Evolutionary conservation across 2,329 filamentous ascomycete genomes (phyloP).

Genomic region (Nemania abortiva): DNA sequence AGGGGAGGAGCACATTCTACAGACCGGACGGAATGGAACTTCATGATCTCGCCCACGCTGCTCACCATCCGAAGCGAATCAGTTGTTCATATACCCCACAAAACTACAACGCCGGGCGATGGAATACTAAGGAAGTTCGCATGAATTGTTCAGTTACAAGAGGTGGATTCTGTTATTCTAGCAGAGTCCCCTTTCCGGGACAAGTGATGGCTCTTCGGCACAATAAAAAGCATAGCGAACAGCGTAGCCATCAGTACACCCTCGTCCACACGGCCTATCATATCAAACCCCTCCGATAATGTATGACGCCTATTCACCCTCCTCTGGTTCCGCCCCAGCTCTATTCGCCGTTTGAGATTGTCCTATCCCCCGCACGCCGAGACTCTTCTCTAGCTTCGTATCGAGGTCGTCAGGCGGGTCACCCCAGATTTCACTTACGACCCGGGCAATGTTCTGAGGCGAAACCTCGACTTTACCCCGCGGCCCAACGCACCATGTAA

Average conservation of each 20-base stretch:
- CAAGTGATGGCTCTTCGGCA: neutral
- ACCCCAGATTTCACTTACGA: conserved; percentile 74
- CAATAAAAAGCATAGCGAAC: neutral
- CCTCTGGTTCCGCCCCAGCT: conserved; percentile 37
- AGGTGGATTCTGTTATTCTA: neutral
- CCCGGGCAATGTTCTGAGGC: conserved; percentile 76
- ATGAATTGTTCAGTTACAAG: conserved; percentile 5
- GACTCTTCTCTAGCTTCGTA: conserved; percentile 69
- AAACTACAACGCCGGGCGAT: neutral
- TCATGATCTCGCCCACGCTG: conserved; percentile 24
- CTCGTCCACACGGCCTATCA: neutral
- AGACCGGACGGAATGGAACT: conserved; percentile 33
- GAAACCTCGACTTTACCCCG: conserved; percentile 88
- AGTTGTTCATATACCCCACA: neutral
- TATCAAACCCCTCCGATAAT: neutral
- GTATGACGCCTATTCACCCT: conserved; percentile 19
- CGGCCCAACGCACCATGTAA: conserved; percentile 87
- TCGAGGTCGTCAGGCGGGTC: conserved; percentile 66
- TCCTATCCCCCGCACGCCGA: conserved; percentile 62
- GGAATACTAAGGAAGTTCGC: neutral
- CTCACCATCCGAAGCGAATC: neutral
- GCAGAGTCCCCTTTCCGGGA: neutral
- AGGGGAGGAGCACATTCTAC: conserved; percentile 55
- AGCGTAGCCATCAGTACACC: neutral
- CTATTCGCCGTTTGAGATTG: conserved; percentile 39